phyloP scores from a whole-genome alignment of 805 yeast genomes.

The Tetrapisispora nanseiensis region DNA sequence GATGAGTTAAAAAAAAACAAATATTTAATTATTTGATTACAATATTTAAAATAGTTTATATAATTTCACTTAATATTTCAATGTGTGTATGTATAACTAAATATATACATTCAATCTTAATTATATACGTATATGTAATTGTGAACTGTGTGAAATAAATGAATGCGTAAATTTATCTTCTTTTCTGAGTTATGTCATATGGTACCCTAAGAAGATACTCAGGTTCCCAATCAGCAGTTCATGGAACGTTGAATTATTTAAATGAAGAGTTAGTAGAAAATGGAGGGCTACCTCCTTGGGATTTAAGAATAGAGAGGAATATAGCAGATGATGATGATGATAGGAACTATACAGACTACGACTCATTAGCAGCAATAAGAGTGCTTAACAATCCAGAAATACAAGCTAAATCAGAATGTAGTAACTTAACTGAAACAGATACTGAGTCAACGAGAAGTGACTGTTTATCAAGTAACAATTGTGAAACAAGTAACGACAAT shows the following conservation, averaged over 20 bases:
- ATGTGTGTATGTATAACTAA: too few relatives aligned
- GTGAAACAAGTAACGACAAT: conserved; percentile 2
- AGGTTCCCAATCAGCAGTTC: neutral
- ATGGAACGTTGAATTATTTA: neutral
- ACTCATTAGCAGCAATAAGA: conserved; percentile 9
- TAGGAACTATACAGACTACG: neutral
- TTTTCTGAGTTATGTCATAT: neutral
- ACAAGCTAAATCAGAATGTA: neutral
- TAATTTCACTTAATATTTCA: too few relatives aligned
- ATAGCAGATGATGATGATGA: neutral
- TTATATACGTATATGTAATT: too few relatives aligned
- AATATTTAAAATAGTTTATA: too few relatives aligned
- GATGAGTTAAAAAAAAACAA: too few relatives aligned
- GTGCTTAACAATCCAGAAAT: conserved; percentile 12
- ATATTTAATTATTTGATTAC: too few relatives aligned
- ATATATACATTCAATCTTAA: too few relatives aligned
- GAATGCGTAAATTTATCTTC: neutral
- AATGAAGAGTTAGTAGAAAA: too few relatives aligned
- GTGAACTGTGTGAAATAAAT: too few relatives aligned
- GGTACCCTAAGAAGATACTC: neutral
- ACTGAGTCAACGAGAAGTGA: neutral
- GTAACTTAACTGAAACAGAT: neutral
- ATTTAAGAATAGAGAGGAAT: neutral
- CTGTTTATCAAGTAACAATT: conserved; percentile 4
- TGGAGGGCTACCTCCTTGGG: neutral